Evolutionary conservation across 1,284 basidiomycete genomes (phyloP), one percentile per base, ranked within the genome.

Genomic region (Trichosporon asahii): DNA sequence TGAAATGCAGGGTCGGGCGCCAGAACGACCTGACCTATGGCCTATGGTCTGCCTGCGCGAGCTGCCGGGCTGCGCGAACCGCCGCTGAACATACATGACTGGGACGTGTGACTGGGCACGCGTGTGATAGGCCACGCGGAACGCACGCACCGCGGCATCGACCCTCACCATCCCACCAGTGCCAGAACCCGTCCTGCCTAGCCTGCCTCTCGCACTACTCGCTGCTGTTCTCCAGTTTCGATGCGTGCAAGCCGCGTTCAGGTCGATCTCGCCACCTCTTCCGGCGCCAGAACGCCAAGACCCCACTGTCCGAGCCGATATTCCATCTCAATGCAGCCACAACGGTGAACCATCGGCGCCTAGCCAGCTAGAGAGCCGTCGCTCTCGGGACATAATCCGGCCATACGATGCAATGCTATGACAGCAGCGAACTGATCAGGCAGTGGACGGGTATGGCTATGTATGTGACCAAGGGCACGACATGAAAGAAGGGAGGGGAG

Each of bases 1-100:
- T 23, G 49, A 53, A 53, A 53, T 53, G 49, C 49, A 53, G 49
- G 49, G 49, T 53, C 49, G 35, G 49, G 49, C 49, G 49, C 49
- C 40, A 44, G 40, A n/a, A 53, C 21, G 49, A 46, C 44, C 44
- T 46, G 44, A 46, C 18, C 44, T 46, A 21, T 46, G 44, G 44
- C 11, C 35, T 37, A 12, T 9, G n/a, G n/a, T n/a, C n/a, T n/a
- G n/a, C n/a, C n/a, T n/a, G n/a, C n/a, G n/a, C n/a, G n/a, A n/a
- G n/a, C n/a, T n/a, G n/a, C n/a, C n/a, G n/a, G n/a, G n/a, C n/a
- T n/a, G n/a, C n/a, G n/a, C n/a, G n/a, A n/a, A n/a, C n/a, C n/a
- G n/a, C n/a, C n/a, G n/a, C n/a, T n/a, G n/a, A n/a, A n/a, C n/a
- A n/a, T n/a, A n/a, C n/a, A n/a, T n/a, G 44, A n/a, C 18, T 46